Base-by-base conservation (phyloP, 345 rosid genomes). In the Triadica sebifera region DNA sequence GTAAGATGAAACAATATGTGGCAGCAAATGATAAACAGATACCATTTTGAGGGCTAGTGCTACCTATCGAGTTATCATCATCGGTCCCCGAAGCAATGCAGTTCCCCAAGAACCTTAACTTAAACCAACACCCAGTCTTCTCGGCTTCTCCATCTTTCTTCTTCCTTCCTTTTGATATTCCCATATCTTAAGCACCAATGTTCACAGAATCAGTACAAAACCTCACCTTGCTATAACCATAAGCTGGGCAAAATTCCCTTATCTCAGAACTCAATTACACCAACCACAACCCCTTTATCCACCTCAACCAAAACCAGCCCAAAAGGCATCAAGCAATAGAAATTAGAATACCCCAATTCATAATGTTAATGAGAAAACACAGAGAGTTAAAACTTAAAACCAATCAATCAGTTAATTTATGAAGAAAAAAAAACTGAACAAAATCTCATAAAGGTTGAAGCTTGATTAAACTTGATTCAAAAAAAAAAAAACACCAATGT, bases 51-150 rank as follows among this genome's bases (percentile, higher is more conserved):
- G 84, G 50, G 81, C 81, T 70, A 47, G 75, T 77, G 63, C 72
- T 75, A 85, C 66, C 79, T 20, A 25, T 20, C 51, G 85, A 71
- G 69, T 77, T 64, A 49, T 86, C 86, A 73, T 15, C 65, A 76
- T 80, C 81, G 66, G 85, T 22, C 71, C 53, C 79, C 55, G 78
- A 62, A 81, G 83, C 76, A 51, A 85, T 56, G 74, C 76, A 85
- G 77, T 75, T 79, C 39, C 81, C 79, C 51, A 78, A 74, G 59
- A 82, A 78, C 83, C 78, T 80, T 65, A 82, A 80, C 65, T 80
- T 85, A 59, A 85, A 8, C 85, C 87, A 85, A 71, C 82, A 82
- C 1, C 87, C 75, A 56, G 72, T 16, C 59, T 37, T 75, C 66
- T 71, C 71, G 3, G 70, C 73, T 51, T 75, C 82, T n/a, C 29